A percentile compares a stretch with the other conserved stretches of the same genome.
Evolutionary conservation across 352 stramenopile species (phyloP).

Genomic region (Thraustochytrium sp.): DNA sequence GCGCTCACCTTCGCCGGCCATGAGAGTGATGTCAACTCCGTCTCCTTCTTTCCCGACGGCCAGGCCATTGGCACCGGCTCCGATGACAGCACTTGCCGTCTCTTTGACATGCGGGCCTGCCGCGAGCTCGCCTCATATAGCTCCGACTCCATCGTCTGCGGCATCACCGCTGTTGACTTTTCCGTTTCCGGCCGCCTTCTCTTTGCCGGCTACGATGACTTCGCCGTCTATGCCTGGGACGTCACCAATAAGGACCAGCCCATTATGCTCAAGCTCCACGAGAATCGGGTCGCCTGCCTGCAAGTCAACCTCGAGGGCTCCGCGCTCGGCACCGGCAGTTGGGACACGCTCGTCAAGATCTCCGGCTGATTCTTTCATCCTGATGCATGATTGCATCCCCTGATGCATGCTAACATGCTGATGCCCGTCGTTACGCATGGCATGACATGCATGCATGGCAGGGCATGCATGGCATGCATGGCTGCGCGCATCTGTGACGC

Average conservation of each 20-base stretch:
- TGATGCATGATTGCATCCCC: no score
- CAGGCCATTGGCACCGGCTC: conserved; percentile 88
- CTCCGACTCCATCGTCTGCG: conserved; percentile 88
- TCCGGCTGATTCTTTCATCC: conserved; percentile 53
- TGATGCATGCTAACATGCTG: no score
- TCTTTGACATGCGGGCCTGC: conserved; percentile 95
- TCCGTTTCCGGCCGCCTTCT: conserved; percentile 88
- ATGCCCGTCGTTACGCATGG: no score
- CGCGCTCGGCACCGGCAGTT: conserved; percentile 93
- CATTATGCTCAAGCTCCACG: conserved; percentile 16
- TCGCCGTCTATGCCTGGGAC: conserved; percentile 95
- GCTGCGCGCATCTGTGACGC: no score
- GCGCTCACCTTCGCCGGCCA: conserved; percentile 94
- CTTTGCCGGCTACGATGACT: conserved; percentile 97
- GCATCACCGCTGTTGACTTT: conserved; percentile 92
- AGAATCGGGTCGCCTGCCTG: conserved; percentile 26
- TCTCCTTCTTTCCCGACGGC: conserved; percentile 94
- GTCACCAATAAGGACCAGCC: neutral
- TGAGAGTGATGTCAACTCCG: conserved; percentile 97
- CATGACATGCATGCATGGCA: no score
- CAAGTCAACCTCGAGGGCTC: conserved; percentile 12
- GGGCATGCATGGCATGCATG: no score
- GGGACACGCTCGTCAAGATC: conserved; percentile 96
- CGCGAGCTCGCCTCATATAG: conserved; percentile 69
- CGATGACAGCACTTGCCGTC: conserved; percentile 91